Conservation (phyloP, 257 asterid genomes). For the Ilex aquifolium region DNA sequence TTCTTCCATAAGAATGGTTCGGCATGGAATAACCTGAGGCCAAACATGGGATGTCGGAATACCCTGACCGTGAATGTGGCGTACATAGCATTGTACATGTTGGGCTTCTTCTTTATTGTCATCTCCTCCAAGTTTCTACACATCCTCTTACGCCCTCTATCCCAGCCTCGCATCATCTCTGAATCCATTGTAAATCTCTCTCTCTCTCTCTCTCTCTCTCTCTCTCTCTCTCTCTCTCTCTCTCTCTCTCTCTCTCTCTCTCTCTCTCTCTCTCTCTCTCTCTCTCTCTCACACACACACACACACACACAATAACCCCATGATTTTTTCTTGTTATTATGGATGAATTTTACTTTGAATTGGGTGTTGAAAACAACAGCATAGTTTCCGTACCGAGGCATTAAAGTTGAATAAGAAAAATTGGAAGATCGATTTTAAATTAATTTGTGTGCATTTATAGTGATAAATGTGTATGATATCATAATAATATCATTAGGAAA, state of each 20-base stretch:
- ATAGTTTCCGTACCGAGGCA: too few species aligned
- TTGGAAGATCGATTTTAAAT: too few species aligned
- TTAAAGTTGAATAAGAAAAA: too few species aligned
- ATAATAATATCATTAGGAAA: too few species aligned
- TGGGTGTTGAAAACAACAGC: too few species aligned
- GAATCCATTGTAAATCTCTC: constrained; percentile 56
- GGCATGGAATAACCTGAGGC: background rate
- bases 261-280: background rate
- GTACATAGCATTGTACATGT: constrained; percentile 64
- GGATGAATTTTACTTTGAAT: too few species aligned
- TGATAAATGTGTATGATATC: too few species aligned
- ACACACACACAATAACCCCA: too few species aligned
- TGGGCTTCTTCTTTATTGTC: constrained; percentile 73
- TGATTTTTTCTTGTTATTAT: background rate
- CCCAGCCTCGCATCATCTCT: constrained; percentile 76
- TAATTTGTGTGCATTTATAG: too few species aligned
- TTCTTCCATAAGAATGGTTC: constrained; percentile 10
- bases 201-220: background rate
- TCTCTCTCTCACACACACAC: background rate
- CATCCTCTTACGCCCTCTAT: constrained; percentile 52
- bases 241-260: constrained; percentile 1
- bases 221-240: too few species aligned
- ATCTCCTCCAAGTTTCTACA: constrained; percentile 78
- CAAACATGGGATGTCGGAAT: too few species aligned
- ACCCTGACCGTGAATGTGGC: constrained; percentile 37